Evolutionary conservation across 371 early-diverging fungal species (phyloP).

Genomic region (Coemansia sp.): DNA sequence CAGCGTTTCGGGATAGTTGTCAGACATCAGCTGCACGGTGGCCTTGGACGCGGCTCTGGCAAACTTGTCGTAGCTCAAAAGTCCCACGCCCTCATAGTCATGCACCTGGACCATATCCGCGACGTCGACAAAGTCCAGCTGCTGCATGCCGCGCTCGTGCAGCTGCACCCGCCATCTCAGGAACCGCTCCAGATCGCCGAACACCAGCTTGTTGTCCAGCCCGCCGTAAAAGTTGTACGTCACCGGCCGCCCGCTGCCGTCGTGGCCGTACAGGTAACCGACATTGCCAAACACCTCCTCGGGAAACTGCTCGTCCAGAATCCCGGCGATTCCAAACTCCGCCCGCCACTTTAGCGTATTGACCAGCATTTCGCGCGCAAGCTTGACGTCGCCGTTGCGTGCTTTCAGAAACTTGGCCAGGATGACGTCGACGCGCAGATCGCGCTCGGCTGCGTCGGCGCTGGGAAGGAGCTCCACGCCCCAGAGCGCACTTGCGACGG

Average conservation of each 20-base stretch:
- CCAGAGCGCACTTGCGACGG: slow-evolving; percentile 55
- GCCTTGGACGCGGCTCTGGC: slow-evolving; percentile 57
- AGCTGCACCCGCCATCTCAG: slow-evolving; percentile 65
- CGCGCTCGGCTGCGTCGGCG: slow-evolving; percentile 46
- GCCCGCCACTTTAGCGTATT: slow-evolving; percentile 58
- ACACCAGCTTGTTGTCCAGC: slow-evolving; percentile 57
- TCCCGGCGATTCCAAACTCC: slow-evolving; percentile 53
- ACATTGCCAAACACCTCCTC: slow-evolving; percentile 53
- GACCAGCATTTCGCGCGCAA: slow-evolving; percentile 56
- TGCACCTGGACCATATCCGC: slow-evolving; percentile 65
- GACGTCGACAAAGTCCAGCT: slow-evolving; percentile 57
- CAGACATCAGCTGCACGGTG: slow-evolving; percentile 59
- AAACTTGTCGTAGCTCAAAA: slow-evolving; percentile 54
- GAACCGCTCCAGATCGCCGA: slow-evolving; percentile 58
- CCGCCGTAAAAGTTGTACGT: slow-evolving; percentile 65
- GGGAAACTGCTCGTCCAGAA: slow-evolving; percentile 58
- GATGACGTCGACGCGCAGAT: slow-evolving; percentile 58
- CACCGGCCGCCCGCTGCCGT: slow-evolving; percentile 58
- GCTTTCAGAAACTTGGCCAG: slow-evolving; percentile 61
- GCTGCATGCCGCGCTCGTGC: slow-evolving; percentile 58
- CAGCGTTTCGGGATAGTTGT: slow-evolving; percentile 65
- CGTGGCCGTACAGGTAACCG: slow-evolving; percentile 55
- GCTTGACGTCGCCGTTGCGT: slow-evolving; percentile 50
- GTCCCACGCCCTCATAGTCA: slow-evolving; percentile 60
- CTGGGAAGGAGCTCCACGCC: slow-evolving; percentile 49